A percentile compares a stretch with the other conserved stretches of the same genome.
phyloP scores from a whole-genome alignment of 306 rosid genomes.

The Rosa multiflora region DNA sequence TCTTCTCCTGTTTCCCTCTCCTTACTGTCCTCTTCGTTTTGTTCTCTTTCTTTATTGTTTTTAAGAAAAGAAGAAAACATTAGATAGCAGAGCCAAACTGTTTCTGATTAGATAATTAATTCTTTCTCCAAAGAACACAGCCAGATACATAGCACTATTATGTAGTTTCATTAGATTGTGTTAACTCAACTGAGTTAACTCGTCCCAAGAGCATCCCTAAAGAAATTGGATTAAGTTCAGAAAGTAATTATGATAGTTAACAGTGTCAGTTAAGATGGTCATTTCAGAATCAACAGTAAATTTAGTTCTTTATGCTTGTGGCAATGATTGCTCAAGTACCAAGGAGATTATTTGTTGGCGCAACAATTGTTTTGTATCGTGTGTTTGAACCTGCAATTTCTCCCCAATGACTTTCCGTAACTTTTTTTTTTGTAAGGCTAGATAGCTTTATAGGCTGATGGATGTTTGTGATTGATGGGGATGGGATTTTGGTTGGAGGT shows the following conservation, averaged over 20 bases:
- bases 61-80: too few relatives aligned
- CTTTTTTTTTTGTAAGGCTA: too few relatives aligned
- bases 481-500: too few relatives aligned
- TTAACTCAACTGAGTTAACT: neutral
- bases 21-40: too few relatives aligned
- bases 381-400: too few relatives aligned
- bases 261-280: neutral
- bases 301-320: neutral
- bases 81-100: neutral
- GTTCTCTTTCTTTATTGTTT: too few relatives aligned
- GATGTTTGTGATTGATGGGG: too few relatives aligned
- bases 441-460: too few relatives aligned
- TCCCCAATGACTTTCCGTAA: too few relatives aligned
- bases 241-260: neutral
- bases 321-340: neutral
- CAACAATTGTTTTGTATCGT: neutral
- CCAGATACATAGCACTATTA: neutral
- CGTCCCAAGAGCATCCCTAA: neutral
- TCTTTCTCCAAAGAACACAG: neutral
- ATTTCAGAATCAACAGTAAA: neutral
- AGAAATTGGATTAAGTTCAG: neutral
- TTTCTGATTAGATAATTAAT: neutral
- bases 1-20: neutral
- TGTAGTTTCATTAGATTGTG: neutral
- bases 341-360: neutral